Base-by-base conservation (phyloP, 108 stramenopile species). In the Aurantiochytrium sp. region DNA sequence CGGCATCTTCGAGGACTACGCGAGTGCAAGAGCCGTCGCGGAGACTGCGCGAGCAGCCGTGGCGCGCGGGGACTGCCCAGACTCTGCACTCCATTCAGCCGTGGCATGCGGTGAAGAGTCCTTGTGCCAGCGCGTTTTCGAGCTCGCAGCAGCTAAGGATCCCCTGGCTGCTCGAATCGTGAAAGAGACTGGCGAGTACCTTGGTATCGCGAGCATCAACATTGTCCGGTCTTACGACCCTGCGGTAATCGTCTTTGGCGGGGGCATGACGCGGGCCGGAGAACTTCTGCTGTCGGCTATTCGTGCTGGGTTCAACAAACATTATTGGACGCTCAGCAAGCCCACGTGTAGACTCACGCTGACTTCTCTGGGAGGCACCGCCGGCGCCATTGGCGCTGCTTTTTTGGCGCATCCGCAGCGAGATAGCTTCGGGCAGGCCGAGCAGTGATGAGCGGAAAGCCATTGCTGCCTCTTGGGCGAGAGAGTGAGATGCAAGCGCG, bases 1-100 rank as follows among this genome's bases (percentile, higher is more conserved):
- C 45, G 73, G 73, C 73, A 81, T 81, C 45, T 24, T 81, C 42
- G 73, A 81, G 32, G 73, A 81, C 19, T 81, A 81, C 24, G 73
- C 45, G 21, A 81, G 73, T 24, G 73, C 73, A 3, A 12, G 73
- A 17, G 73, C 73, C 0, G 73, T 81, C 21, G 73, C 12, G 6
- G 73, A 81, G 45, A 41, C 19, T 32, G 68, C 68, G n/a, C n/a
- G 31, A 24, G 68, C 6, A 68, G 68, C 68, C 10, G n/a, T 68
- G n/a, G 31, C 31, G 12, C 31, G 30, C 68, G 68, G 68, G 19
- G 53, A 54, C 17, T 19, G 12, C 17, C 53, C 53, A 21, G 12
- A 12, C 21, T 54, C 53, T 19, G 21, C 12, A 21, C 53, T 54
- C 17, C 21, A 54, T 54, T 21, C 12, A 21, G 15, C 10, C 10